Evolutionary conservation across 2,329 filamentous ascomycete genomes (phyloP).

Genomic region (Aspergillus ochraceoroseus): DNA sequence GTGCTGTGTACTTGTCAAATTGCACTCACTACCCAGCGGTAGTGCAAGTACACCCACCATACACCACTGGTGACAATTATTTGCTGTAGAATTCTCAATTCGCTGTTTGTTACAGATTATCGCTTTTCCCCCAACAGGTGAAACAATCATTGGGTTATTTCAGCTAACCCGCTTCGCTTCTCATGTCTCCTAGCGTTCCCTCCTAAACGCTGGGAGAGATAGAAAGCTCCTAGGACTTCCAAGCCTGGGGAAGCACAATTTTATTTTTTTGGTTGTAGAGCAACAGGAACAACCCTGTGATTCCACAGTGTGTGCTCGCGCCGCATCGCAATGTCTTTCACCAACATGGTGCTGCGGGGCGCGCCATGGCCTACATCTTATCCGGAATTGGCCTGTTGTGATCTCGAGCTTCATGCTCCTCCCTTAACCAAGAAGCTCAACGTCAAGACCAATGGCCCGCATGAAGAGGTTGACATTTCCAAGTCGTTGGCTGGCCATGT

Average conservation of each 20-base stretch:
- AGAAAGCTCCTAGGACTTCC: not conserved
- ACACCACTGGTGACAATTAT: slow-evolving; percentile 4
- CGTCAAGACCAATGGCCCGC: slow-evolving; percentile 96
- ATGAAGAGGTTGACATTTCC: slow-evolving; percentile 97
- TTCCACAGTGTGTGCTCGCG: not conserved
- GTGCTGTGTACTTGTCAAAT: not conserved
- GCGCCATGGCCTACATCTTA: not conserved
- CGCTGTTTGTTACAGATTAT: slow-evolving; percentile 1
- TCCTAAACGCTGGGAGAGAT: slow-evolving; percentile 1
- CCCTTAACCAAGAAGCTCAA: slow-evolving; percentile 63
- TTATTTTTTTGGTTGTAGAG: not conserved
- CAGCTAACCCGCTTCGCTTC: slow-evolving; percentile 1
- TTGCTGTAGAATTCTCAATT: slow-evolving; percentile 3
- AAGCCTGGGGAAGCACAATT: not conserved
- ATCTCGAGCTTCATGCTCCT: not conserved
- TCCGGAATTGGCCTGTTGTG: not conserved
- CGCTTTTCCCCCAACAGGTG: slow-evolving; percentile 1
- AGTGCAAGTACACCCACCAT: not conserved
- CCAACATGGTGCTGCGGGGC: not conserved
- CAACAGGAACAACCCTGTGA: not conserved
- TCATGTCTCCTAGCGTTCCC: not conserved
- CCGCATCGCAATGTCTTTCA: not conserved
- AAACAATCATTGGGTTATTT: not conserved
- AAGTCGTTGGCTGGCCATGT: slow-evolving; percentile 76
- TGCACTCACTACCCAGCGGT: not conserved